phyloP scores from a whole-genome alignment of 2,329 filamentous ascomycete genomes.

The Fusarium paranaense region DNA sequence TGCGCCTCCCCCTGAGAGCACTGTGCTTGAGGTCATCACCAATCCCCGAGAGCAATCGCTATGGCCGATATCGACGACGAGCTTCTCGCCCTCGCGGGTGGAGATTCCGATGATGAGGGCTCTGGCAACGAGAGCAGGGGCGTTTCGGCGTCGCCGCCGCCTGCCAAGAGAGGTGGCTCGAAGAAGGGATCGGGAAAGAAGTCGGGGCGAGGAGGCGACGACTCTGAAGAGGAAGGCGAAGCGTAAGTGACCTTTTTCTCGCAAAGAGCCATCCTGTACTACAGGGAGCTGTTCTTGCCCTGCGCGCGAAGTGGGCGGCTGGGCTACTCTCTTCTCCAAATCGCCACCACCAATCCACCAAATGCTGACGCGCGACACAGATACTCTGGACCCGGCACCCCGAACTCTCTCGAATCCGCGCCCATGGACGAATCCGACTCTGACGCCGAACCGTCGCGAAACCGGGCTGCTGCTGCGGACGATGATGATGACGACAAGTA shows the following conservation, averaged over 20 bases:
- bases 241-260: conserved; percentile 50
- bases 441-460: conserved; percentile 60
- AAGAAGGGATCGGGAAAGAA: conserved; percentile 56
- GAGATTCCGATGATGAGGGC: conserved; percentile 73
- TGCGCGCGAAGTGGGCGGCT: background rate
- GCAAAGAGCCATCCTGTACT: background rate
- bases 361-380: conserved; percentile 56
- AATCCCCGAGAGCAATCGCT: conserved; percentile 40
- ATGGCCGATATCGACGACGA: conserved; percentile 96
- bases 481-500: conserved; percentile 76
- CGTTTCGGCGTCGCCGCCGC: conserved; percentile 65
- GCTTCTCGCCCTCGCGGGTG: conserved; percentile 91
- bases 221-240: conserved; percentile 73
- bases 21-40: conserved; percentile 12
- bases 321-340: background rate
- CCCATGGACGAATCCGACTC: conserved; percentile 92
- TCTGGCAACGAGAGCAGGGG: conserved; percentile 66
- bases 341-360: background rate
- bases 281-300: background rate
- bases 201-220: conserved; percentile 57
- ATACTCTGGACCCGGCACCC: conserved; percentile 76
- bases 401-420: conserved; percentile 81
- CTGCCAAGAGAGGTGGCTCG: conserved; percentile 48
- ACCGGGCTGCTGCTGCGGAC: conserved; percentile 56
- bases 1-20: conserved; percentile 21